Conservation (phyloP, 805 yeast species). For the Candida qinlingensis region DNA sequence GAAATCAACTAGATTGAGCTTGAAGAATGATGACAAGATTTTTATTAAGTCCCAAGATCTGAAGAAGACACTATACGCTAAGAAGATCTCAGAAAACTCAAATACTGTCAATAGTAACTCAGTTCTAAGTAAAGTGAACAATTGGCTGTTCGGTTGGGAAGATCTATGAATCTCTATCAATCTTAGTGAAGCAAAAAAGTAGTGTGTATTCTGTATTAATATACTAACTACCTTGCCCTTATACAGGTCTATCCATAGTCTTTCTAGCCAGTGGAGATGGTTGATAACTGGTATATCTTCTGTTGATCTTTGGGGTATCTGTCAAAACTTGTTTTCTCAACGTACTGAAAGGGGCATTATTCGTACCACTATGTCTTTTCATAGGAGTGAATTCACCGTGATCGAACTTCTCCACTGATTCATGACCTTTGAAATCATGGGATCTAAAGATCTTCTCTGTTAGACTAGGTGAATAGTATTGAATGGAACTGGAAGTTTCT, state of each 20-base stretch:
- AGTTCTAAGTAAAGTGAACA: constrained; percentile 32
- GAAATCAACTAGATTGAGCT: constrained; percentile 24
- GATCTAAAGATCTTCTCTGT: constrained; percentile 41
- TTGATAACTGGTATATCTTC: constrained; percentile 11
- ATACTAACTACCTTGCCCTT: not conserved
- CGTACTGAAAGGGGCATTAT: constrained; percentile 7
- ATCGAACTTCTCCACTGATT: constrained; percentile 26
- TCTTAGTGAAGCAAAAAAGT: not conserved
- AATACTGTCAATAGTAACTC: constrained; percentile 18
- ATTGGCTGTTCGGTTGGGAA: constrained; percentile 54
- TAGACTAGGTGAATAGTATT: constrained; percentile 28
- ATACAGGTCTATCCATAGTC: not conserved
- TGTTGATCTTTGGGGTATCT: constrained; percentile 13
- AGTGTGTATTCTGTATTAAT: not conserved
- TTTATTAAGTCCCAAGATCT: constrained; percentile 26
- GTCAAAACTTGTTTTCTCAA: constrained; percentile 5
- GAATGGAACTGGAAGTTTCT: constrained; percentile 15
- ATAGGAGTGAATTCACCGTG: constrained; percentile 29
- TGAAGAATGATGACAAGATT: constrained; percentile 39
- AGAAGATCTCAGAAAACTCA: constrained; percentile 14
- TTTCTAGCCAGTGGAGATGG: constrained; percentile 23
- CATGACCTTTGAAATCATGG: constrained; percentile 36
- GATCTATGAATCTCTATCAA: constrained; percentile 26
- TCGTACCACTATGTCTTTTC: constrained; percentile 13
- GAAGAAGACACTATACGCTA: constrained; percentile 16